phyloP scores from a whole-genome alignment of 1,284 basidiomycete genomes.

The Ceratobasidium sp. region DNA sequence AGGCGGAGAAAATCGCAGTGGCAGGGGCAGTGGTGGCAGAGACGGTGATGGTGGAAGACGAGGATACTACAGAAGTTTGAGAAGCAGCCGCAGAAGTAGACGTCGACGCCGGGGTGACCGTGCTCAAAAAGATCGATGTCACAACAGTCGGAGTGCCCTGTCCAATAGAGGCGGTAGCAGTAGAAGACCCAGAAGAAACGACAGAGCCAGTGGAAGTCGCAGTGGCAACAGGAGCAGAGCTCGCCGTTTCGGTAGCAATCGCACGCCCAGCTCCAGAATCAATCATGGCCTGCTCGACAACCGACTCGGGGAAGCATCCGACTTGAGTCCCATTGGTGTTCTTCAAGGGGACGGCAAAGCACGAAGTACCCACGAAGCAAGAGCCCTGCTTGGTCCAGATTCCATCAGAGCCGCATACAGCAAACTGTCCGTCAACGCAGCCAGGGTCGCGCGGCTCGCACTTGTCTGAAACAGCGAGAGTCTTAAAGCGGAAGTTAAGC shows the following conservation, averaged over 20 bases:
- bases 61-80: not conserved
- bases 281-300: constrained; percentile 22
- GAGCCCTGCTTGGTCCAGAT: constrained; percentile 17
- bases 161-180: not conserved
- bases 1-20: not conserved
- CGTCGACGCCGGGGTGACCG: not conserved
- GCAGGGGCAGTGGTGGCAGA: not conserved
- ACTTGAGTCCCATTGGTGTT: constrained; percentile 29
- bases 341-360: constrained; percentile 20
- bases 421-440: constrained; percentile 32
- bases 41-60: not conserved
- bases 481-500: constrained; percentile 14
- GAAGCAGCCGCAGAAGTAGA: not conserved
- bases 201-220: not conserved
- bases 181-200: not conserved
- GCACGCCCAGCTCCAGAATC: constrained; percentile 12
- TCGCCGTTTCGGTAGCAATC: not conserved
- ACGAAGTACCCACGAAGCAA: constrained; percentile 27
- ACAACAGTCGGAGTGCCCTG: not conserved
- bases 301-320: constrained; percentile 23
- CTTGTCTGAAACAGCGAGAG: constrained; percentile 9
- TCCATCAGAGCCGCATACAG: constrained; percentile 5
- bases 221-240: not conserved
- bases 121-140: not conserved
- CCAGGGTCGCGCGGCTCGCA: constrained; percentile 24